phyloP scores from a whole-genome alignment of 805 yeast species.

The Candida fluviatilis region DNA sequence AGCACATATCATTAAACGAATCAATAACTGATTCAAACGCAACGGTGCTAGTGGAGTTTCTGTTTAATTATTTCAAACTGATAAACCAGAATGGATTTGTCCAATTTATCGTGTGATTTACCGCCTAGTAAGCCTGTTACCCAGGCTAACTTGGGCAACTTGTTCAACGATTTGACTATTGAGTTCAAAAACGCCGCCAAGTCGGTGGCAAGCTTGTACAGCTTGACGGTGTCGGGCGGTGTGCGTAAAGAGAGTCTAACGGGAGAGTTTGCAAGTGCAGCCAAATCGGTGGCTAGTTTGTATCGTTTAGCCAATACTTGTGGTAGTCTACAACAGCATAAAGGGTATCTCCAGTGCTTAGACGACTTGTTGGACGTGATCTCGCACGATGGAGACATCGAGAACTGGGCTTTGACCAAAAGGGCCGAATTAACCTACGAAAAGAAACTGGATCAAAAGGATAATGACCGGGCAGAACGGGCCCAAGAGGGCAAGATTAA shows the following conservation, averaged over 20 bases:
- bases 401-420: conserved; percentile 49
- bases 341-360: conserved; percentile 60
- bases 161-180: conserved; percentile 51
- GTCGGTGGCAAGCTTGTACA: conserved; percentile 53
- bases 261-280: conserved; percentile 32
- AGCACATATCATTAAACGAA: too few species aligned
- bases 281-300: conserved; percentile 44
- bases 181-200: conserved; percentile 71
- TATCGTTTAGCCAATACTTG: conserved; percentile 58
- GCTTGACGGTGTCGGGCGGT: conserved; percentile 10
- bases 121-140: conserved; percentile 51
- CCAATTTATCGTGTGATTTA: conserved; percentile 52
- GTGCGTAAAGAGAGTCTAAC: background rate
- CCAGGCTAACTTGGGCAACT: conserved; percentile 42
- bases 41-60: too few species aligned
- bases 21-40: too few species aligned
- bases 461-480: background rate
- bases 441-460: background rate
- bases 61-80: too few species aligned
- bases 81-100: conserved; percentile 56
- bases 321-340: conserved; percentile 41
- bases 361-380: conserved; percentile 49
- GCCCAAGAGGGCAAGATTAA: background rate
- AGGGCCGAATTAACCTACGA: conserved; percentile 35
- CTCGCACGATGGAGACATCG: conserved; percentile 41